Evolutionary conservation across 768 basidiomycete genomes (phyloP), one percentile per base, ranked within the genome.

Genomic region (Auriscalpium microsporum): DNA sequence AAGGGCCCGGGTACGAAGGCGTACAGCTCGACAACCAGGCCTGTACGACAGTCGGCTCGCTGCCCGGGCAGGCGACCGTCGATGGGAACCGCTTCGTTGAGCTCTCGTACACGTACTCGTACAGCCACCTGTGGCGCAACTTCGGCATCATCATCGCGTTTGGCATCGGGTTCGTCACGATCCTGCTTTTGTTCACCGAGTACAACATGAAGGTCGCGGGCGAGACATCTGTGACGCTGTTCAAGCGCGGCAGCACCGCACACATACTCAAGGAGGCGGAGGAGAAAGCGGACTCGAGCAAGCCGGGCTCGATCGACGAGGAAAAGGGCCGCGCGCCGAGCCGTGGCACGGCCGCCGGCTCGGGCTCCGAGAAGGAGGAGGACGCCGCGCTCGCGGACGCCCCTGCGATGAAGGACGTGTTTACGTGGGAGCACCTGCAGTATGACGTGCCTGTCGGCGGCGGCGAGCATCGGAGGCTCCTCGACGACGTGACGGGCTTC

Each of bases 401-500:
- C 10, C 63, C 63, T 10, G 57, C 49, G 52, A 67, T 67, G 75
- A 73, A 67, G 17, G 77, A 86, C 60, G 76, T 84, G 6, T 94
- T 96, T 69, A 89, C 92, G 1, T 96, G 90, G 89, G 76, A 83
- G 52, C 72, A 82, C 57, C 58, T 91, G 48, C 72, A 75, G 54
- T 94, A 93, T 65, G 77, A 76, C 35, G 82, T 93, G 0, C 73
- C 78, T 1, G 73, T 83, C 14, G 58, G 70, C 3, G 75, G 74
- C 4, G 79, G 77, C 7, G 58, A 65, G 48, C 62, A 68, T 19
- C 71, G 78, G 38, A 69, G 68, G 34, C 73, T 92, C 2, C 72
- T 92, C 53, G 78, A 90, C 58, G 78, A 88, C 47, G 77, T 94
- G 11, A 86, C 82, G 33, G 90, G 90, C 0, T 93, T 78, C 67